Conservation (phyloP, 2,329 filamentous ascomycete genomes). For the Fusarium dlaminii region DNA sequence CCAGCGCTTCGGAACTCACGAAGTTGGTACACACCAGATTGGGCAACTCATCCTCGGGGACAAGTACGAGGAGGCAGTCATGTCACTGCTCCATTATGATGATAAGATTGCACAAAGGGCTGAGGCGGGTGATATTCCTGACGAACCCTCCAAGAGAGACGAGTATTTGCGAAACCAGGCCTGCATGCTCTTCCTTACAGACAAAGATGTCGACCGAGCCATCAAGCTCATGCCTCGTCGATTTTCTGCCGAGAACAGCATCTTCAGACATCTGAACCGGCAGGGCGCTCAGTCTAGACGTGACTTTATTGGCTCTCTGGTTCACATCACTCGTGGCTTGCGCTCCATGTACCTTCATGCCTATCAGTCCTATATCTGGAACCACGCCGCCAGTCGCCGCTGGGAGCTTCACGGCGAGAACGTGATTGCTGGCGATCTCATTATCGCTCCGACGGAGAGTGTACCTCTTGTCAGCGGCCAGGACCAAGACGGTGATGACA, state of each 20-base stretch:
- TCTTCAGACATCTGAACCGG: constrained; percentile 79
- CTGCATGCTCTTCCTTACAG: constrained; percentile 76
- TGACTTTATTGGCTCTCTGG: constrained; percentile 85
- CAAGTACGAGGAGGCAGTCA: constrained; percentile 82
- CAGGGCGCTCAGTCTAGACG: constrained; percentile 57
- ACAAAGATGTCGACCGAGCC: constrained; percentile 67
- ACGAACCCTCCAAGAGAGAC: constrained; percentile 71
- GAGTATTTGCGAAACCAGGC: constrained; percentile 82
- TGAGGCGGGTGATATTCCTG: constrained; percentile 48
- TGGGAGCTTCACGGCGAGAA: constrained; percentile 78
- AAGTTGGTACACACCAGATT: constrained; percentile 84
- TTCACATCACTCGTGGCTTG: constrained; percentile 81
- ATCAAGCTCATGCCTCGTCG: constrained; percentile 77
- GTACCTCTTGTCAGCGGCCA: constrained; percentile 60
- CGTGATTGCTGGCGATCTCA: constrained; percentile 86
- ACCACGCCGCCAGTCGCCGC: constrained; percentile 81
- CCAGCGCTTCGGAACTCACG: constrained; percentile 94
- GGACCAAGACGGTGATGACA: constrained; percentile 65
- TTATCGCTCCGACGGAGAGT: constrained; percentile 62
- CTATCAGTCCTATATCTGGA: constrained; percentile 96
- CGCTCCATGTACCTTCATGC: constrained; percentile 96
- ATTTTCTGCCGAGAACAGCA: constrained; percentile 80
- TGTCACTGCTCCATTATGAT: constrained; percentile 79
- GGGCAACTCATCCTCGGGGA: constrained; percentile 85
- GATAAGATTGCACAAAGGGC: constrained; percentile 64